Evolutionary conservation across 2,329 filamentous ascomycete genomes (phyloP).

Genomic region (Ophiostoma ulmi): DNA sequence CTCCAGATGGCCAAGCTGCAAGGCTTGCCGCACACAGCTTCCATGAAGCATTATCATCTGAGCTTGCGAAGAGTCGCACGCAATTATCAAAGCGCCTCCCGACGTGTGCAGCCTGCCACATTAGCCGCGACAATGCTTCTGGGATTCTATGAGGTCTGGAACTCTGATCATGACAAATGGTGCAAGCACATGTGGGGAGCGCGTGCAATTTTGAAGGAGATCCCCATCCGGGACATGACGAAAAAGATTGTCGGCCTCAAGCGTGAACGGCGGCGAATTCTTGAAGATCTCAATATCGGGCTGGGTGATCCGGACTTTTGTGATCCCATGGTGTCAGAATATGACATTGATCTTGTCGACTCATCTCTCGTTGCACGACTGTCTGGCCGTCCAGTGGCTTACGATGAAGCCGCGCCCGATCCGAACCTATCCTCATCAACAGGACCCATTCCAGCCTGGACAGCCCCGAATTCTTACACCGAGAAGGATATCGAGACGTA

Average conservation of each 20-base stretch:
- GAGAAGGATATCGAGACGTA: conserved; percentile 70
- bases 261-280: conserved; percentile 39
- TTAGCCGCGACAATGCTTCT: conserved; percentile 83
- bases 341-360: conserved; percentile 40
- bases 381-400: conserved; percentile 38
- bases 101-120: conserved; percentile 70
- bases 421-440: neutral
- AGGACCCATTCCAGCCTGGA: conserved; percentile 16
- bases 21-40: conserved; percentile 66
- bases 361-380: conserved; percentile 40
- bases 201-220: conserved; percentile 73
- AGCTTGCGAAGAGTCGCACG: conserved; percentile 72
- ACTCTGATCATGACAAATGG: conserved; percentile 92
- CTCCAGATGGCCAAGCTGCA: conserved; percentile 84
- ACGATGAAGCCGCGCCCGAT: conserved; percentile 34
- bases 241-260: conserved; percentile 63
- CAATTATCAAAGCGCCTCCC: conserved; percentile 63
- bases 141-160: conserved; percentile 91
- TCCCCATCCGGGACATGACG: conserved; percentile 70
- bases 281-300: conserved; percentile 29
- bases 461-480: conserved; percentile 33
- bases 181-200: conserved; percentile 85
- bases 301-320: neutral
- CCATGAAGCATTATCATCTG: conserved; percentile 87
- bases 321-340: conserved; percentile 21